Evolutionary conservation across 2,329 filamentous ascomycete genomes (phyloP).

Genomic region (Ascochyta fabae): DNA sequence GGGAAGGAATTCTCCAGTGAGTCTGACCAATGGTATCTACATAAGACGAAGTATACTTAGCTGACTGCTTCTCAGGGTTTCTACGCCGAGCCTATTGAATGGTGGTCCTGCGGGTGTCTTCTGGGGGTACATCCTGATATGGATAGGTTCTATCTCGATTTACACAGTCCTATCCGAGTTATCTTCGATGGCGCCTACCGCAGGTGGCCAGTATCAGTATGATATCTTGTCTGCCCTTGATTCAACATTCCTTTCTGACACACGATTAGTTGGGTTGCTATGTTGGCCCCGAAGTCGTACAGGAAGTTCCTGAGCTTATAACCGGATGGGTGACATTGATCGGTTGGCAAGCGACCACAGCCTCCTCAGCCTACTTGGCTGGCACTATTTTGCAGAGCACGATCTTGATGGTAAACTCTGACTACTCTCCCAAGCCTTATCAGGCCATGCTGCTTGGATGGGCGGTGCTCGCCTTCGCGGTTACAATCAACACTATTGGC

Average conservation of each 20-base stretch:
- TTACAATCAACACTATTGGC: conserved; percentile 51
- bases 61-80: background rate
- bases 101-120: conserved; percentile 26
- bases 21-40: background rate
- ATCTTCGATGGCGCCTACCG: conserved; percentile 27
- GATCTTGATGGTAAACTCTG: conserved; percentile 38
- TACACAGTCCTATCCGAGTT: conserved; percentile 24
- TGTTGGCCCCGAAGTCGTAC: conserved; percentile 40
- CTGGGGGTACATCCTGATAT: conserved; percentile 22
- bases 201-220: background rate
- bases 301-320: conserved; percentile 2
- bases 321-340: conserved; percentile 48
- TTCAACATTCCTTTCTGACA: background rate
- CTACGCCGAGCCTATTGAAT: conserved; percentile 1
- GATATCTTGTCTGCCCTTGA: background rate
- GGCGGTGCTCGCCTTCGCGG: conserved; percentile 38
- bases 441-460: background rate
- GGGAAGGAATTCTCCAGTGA: conserved; percentile 12
- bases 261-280: conserved; percentile 37
- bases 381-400: conserved; percentile 28
- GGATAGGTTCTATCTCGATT: conserved; percentile 18
- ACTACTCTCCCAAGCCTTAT: background rate
- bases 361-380: conserved; percentile 21
- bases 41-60: background rate
- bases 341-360: conserved; percentile 44